phyloP scores from a whole-genome alignment of 2,329 filamentous ascomycete genomes.

The Corynespora cassiicola region DNA sequence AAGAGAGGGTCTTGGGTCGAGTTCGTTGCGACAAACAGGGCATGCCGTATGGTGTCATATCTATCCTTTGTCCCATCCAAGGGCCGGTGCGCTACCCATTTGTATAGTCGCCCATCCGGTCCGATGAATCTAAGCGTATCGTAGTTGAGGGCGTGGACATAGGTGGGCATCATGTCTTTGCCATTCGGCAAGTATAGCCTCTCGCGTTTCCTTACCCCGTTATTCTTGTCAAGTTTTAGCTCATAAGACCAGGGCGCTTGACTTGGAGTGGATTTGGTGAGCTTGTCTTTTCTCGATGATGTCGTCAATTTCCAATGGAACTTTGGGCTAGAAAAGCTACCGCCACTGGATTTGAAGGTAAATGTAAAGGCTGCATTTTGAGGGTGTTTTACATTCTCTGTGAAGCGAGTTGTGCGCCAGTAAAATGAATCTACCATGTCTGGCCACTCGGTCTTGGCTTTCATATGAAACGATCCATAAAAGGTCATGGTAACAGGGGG shows the following conservation, averaged over 20 bases:
- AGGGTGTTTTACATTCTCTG: constrained; percentile 17
- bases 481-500: constrained; percentile 26
- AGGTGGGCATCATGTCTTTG: constrained; percentile 32
- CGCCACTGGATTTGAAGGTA: constrained; percentile 29
- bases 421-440: constrained; percentile 24
- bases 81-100: constrained; percentile 38
- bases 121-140: constrained; percentile 39
- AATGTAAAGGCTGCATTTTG: constrained; percentile 26
- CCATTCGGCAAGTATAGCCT: constrained; percentile 21
- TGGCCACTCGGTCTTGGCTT: constrained; percentile 29
- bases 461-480: constrained; percentile 21
- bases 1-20: constrained; percentile 34
- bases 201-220: constrained; percentile 33
- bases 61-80: constrained; percentile 30
- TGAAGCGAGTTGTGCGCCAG: constrained; percentile 29
- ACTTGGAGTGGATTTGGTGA: constrained; percentile 8
- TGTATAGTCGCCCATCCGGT: constrained; percentile 31
- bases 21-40: constrained; percentile 32
- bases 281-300: constrained; percentile 5
- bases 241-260: constrained; percentile 31
- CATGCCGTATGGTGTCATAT: constrained; percentile 40
- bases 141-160: constrained; percentile 38
- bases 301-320: constrained; percentile 36
- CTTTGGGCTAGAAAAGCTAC: constrained; percentile 30
- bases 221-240: constrained; percentile 27